A percentile compares a stretch with the other conserved stretches of the same genome.
phyloP scores from a whole-genome alignment of 2,329 filamentous ascomycete species.

The Talaromyces sp. region DNA sequence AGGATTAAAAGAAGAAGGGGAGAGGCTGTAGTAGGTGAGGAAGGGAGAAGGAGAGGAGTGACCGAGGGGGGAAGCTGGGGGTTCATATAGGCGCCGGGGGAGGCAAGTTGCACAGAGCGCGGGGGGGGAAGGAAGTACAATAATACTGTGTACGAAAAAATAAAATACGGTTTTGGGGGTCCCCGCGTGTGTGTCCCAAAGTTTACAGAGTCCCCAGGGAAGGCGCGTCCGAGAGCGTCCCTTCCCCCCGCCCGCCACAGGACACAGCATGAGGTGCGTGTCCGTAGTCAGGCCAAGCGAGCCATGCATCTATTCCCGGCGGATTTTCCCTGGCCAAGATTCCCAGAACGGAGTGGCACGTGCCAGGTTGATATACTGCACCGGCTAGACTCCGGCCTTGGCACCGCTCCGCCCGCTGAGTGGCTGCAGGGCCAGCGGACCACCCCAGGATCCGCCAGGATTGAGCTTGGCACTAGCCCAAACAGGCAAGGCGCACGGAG shows the following conservation, averaged over 20 bases:
- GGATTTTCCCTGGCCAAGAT: neutral
- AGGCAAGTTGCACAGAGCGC: neutral
- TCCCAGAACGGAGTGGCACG: neutral
- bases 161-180: neutral
- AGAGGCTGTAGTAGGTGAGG: neutral
- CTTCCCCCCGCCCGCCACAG: neutral
- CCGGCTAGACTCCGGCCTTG: neutral
- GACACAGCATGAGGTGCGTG: too few species aligned
- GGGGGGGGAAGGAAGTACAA: neutral
- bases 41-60: neutral
- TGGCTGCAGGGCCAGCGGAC: neutral
- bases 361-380: neutral
- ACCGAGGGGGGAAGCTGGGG: neutral
- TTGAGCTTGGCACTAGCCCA: neutral
- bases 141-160: too few species aligned
- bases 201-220: neutral
- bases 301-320: neutral
- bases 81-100: neutral
- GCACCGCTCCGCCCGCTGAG: neutral
- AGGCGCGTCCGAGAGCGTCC: neutral
- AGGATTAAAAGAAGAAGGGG: neutral
- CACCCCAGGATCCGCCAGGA: neutral
- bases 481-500: neutral
- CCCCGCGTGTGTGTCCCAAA: neutral
- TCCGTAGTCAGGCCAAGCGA: neutral